Conservation (phyloP, 2,329 filamentous ascomycete species). For the Colletotrichum caudatum region DNA sequence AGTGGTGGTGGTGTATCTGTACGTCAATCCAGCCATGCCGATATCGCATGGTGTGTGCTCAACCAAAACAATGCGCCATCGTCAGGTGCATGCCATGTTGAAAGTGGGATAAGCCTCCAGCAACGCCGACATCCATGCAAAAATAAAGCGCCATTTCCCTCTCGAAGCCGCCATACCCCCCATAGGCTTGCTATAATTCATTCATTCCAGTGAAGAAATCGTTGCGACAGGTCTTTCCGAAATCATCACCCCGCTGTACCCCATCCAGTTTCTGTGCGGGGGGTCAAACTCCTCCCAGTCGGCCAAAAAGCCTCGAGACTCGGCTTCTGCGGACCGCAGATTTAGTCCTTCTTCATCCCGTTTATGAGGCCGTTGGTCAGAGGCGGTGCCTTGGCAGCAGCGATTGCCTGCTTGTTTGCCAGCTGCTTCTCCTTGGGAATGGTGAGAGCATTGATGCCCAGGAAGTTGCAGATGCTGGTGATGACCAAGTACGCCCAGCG, state of each 20-base stretch:
- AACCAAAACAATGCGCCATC: slow-evolving; percentile 29
- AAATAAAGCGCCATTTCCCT: slow-evolving; percentile 27
- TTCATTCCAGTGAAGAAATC: slow-evolving; percentile 9
- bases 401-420: slow-evolving; percentile 62
- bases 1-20: slow-evolving; percentile 22
- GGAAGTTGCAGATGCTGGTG: slow-evolving; percentile 88
- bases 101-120: slow-evolving; percentile 40
- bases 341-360: slow-evolving; percentile 47
- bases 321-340: not conserved
- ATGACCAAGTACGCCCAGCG: slow-evolving; percentile 94
- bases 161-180: not conserved
- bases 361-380: slow-evolving; percentile 45
- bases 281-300: slow-evolving; percentile 5
- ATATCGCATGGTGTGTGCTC: slow-evolving; percentile 27
- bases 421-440: slow-evolving; percentile 75
- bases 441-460: slow-evolving; percentile 95
- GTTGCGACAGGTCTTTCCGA: not conserved
- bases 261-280: slow-evolving; percentile 1
- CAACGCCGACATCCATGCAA: slow-evolving; percentile 41
- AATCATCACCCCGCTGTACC: not conserved
- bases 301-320: not conserved
- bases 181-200: slow-evolving; percentile 20
- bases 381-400: slow-evolving; percentile 49
- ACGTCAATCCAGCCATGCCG: slow-evolving; percentile 20
- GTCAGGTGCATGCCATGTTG: slow-evolving; percentile 40